Conservation (phyloP, 2,329 filamentous ascomycete genomes). For the Trichoderma sp. region DNA sequence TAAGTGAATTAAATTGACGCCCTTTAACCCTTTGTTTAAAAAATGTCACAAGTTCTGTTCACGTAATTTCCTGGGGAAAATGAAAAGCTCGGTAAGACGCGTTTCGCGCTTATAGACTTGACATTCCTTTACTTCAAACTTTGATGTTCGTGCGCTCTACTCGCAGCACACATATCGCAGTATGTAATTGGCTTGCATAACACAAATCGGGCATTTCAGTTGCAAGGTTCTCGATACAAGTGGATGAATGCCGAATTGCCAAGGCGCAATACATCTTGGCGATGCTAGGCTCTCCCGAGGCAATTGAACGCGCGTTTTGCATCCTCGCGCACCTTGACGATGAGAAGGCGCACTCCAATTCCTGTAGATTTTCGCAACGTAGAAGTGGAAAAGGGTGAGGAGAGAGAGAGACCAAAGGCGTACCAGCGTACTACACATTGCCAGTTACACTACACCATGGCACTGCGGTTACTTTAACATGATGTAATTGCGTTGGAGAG, state of each 20-base stretch:
- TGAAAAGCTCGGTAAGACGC: neutral
- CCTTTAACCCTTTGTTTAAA: neutral
- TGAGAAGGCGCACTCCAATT: neutral
- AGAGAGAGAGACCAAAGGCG: neutral
- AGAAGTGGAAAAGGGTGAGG: neutral
- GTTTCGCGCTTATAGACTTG: neutral
- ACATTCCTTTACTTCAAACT: neutral
- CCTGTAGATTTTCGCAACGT: rapidly evolving
- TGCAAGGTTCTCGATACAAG: neutral
- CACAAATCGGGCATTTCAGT: neutral
- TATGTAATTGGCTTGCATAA: neutral
- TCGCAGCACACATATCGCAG: neutral
- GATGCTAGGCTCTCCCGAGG: neutral
- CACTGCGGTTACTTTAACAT: neutral
- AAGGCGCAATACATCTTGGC: neutral
- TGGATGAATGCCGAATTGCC: neutral
- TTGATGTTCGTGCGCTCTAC: neutral
- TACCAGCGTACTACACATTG: no score
- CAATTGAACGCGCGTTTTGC: neutral
- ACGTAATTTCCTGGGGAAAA: neutral
- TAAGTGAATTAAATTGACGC: no score
- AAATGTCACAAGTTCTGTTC: neutral
- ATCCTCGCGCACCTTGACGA: neutral
- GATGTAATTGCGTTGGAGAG: neutral
- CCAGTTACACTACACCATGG: no score